Base-by-base conservation (phyloP, 2,329 filamentous ascomycete genomes). In the Corynespora cassiicola region DNA sequence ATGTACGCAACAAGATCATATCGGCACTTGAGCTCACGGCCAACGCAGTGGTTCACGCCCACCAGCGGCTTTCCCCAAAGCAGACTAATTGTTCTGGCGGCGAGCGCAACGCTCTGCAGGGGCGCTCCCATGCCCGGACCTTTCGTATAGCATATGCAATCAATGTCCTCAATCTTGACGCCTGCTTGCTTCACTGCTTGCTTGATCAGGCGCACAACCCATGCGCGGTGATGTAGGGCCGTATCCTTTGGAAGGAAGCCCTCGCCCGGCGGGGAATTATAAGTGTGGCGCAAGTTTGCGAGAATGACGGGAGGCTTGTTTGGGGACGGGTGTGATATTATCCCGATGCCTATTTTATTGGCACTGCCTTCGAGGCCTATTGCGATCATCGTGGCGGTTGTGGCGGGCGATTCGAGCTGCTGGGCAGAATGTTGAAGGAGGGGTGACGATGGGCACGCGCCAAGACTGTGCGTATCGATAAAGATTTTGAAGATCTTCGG, bases 181-280 rank as follows among this genome's bases (percentile, higher is more conserved):
- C 61, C 58, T 0, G 92, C 89, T 52, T 87, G 84, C 40, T 77
- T 75, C 47, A 99, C 81, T 4, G 92, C 89, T 46, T 82, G 80
- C 55, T 86, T 89, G 12, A 94, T 86, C n/a, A 97, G 76, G 16
- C 78, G 75, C 11, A 90, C 87, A 49, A 97, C 89, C 84, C 87
- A 89, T 63, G 82, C 67, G 50, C 94, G 86, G 78, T 99, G 94
- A 73, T 99, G 94, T 35, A 82, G 81, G 11, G 94, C 94, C 1
- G 92, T 96, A 73, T 99, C 94, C 67, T 97, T 96, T 46, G 94
- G 94, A 4, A 97, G 81, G 72, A 99, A 97, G 4, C 94, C 94
- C 44, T 91, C 88, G 27, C 94, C 94, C 1, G 94, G 90, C 4
- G 94, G 92, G 28, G 92, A 88, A 58, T 86, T 79, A 74, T 92